A percentile compares a stretch with the other conserved stretches of the same genome.
Conservation (phyloP, 345 rosid species). For the Conringia planisiliqua region DNA sequence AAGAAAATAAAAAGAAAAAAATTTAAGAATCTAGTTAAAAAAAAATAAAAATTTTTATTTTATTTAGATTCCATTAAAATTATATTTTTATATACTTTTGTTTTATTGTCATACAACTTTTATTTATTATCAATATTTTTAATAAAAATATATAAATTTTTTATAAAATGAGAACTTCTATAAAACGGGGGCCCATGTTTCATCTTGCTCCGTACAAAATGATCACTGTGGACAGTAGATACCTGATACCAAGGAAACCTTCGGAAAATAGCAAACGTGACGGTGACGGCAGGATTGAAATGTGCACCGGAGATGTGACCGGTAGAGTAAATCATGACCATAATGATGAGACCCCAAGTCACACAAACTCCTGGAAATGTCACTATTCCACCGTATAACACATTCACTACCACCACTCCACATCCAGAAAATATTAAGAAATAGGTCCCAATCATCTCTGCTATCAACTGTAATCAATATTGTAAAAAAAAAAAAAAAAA, state of each 20-base stretch:
- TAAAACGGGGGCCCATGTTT: too few species aligned
- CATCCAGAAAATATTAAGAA: slow-evolving; percentile 78
- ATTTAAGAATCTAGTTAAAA: too few species aligned
- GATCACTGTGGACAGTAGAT: background rate
- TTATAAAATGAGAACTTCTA: too few species aligned
- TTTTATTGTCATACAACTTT: too few species aligned
- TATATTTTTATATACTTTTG: too few species aligned
- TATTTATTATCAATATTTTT: too few species aligned
- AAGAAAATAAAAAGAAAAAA: too few species aligned
- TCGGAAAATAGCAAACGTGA: slow-evolving; percentile 53
- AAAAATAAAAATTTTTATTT: too few species aligned
- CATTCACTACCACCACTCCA: slow-evolving; percentile 60
- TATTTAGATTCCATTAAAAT: too few species aligned
- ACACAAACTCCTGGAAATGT: slow-evolving; percentile 66
- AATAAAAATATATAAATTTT: too few species aligned
- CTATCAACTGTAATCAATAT: slow-evolving; percentile 43
- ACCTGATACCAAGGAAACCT: slow-evolving; percentile 56
- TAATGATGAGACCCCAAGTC: slow-evolving; percentile 68
- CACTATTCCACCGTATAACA: slow-evolving; percentile 44
- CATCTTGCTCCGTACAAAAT: too few species aligned
- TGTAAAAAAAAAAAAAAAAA: background rate
- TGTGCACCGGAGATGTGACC: slow-evolving; percentile 89
- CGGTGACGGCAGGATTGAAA: slow-evolving; percentile 74
- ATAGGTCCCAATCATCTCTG: slow-evolving; percentile 67
- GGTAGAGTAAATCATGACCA: slow-evolving; percentile 66